These are phyloP conservation scores for Nothophaeocryptopus gaeumannii DNA, from an alignment of 2,329 filamentous ascomycete species.

Conservation along the genomic window DNA sequence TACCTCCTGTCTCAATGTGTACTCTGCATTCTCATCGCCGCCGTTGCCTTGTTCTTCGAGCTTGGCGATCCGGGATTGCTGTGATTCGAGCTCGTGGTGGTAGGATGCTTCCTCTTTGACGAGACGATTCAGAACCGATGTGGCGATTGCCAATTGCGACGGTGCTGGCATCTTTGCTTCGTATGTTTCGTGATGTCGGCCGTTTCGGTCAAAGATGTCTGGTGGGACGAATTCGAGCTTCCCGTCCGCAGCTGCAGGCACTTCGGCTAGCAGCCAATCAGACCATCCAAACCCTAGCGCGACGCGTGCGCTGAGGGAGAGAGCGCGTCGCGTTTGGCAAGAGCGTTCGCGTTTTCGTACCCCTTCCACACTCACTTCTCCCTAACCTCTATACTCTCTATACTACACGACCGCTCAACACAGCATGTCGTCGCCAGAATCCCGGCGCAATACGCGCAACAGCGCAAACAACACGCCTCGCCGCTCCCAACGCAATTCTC, in stretches of 20 bases:
- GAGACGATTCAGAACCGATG: constrained; percentile 74
- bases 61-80: constrained; percentile 68
- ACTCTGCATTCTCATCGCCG: constrained; percentile 71
- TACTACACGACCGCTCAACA: constrained; percentile 12
- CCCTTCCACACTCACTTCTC: constrained; percentile 1
- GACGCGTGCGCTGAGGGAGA: neutral
- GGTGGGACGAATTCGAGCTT: constrained; percentile 2
- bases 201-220: neutral
- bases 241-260: neutral
- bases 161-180: constrained; percentile 66
- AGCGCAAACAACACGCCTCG: constrained; percentile 46
- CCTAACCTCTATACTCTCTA: neutral
- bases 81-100: constrained; percentile 76
- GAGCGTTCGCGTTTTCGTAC: neutral
- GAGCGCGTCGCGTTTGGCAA: constrained; percentile 3
- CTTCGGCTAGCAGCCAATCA: no score
- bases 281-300: no score
- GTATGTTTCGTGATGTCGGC: neutral
- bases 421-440: constrained; percentile 61
- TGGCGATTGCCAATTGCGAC: constrained; percentile 73
- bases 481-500: constrained; percentile 54
- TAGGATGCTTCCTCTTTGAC: constrained; percentile 91
- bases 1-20: constrained; percentile 83
- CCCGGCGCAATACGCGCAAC: constrained; percentile 54
- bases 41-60: constrained; percentile 54